A percentile compares a stretch with the other conserved stretches of the same genome.
phyloP scores from a whole-genome alignment of 129 eudicot species.

The Flaveria linearis region DNA sequence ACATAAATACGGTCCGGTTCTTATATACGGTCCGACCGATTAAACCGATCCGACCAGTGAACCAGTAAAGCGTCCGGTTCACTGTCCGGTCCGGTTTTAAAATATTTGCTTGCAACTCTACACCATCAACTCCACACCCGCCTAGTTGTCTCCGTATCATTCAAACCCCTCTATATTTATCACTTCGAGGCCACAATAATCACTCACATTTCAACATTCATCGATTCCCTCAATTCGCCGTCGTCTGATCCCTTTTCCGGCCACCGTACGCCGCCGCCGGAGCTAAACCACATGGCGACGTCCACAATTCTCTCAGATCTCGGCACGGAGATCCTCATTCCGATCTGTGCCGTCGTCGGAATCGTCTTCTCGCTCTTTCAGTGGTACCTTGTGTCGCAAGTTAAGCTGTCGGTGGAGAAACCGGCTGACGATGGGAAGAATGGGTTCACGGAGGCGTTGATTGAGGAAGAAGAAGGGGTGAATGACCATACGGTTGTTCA shows the following conservation, averaged over 20 bases:
- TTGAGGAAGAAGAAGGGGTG: slow-evolving; percentile 70
- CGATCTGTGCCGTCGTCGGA: slow-evolving; percentile 64
- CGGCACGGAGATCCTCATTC: slow-evolving; percentile 59
- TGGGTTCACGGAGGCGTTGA: slow-evolving; percentile 49
- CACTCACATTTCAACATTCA: slow-evolving; percentile 10
- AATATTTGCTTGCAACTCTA: too few species aligned
- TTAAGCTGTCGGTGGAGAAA: slow-evolving; percentile 45
- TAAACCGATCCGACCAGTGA: too few species aligned
- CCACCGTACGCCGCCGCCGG: not conserved
- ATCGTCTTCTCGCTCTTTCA: slow-evolving; percentile 58
- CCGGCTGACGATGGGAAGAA: slow-evolving; percentile 38
- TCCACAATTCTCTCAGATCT: slow-evolving; percentile 56
- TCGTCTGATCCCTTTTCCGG: not conserved
- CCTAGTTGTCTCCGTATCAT: slow-evolving; percentile 35
- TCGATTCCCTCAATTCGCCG: slow-evolving; percentile 1
- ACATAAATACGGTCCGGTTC: too few species aligned
- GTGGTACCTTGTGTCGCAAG: slow-evolving; percentile 61
- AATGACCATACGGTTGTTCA: slow-evolving; percentile 53
- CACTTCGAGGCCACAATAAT: slow-evolving; percentile 30
- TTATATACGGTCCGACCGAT: too few species aligned
- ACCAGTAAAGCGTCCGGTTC: too few species aligned
- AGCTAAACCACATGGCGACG: slow-evolving; percentile 36
- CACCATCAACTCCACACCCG: slow-evolving; percentile 28
- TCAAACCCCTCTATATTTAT: slow-evolving; percentile 35
- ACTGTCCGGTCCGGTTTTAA: too few species aligned